These are phyloP conservation scores for Cladosporium sp. DNA, from an alignment of 2,329 filamentous ascomycete species.

Conservation along the genomic window DNA sequence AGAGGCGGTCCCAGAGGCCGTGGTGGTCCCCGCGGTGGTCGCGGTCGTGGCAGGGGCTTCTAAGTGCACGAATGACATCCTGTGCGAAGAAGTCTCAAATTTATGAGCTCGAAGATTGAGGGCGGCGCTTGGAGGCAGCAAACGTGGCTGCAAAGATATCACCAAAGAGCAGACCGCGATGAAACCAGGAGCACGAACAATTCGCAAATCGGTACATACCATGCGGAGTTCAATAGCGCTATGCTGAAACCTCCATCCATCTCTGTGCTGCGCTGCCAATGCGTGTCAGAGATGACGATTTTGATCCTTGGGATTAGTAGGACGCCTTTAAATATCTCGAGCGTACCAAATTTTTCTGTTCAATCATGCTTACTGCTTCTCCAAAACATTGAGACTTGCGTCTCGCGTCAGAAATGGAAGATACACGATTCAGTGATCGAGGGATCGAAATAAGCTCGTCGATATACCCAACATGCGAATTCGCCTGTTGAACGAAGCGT, in stretches of 20 bases:
- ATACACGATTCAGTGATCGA: no score
- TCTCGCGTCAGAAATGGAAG: no score
- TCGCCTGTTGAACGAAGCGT: no score
- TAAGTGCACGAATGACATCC: background rate
- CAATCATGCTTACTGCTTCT: background rate
- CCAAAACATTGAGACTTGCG: no score
- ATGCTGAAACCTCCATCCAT: background rate
- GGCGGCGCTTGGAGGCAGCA: background rate
- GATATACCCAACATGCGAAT: no score
- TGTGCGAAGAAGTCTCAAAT: background rate
- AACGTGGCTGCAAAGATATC: background rate
- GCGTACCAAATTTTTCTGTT: background rate
- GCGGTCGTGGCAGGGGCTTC: constrained; percentile 32
- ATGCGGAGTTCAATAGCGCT: background rate
- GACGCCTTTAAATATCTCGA: background rate
- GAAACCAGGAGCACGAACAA: background rate
- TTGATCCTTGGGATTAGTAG: background rate
- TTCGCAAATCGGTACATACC: background rate
- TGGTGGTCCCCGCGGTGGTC: constrained; percentile 42
- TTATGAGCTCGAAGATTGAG: background rate
- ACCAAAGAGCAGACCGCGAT: background rate
- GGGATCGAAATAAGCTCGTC: no score
- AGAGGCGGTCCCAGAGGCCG: constrained; percentile 48
- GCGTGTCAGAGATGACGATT: background rate
- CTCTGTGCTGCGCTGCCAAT: background rate